Evolutionary conservation across 2,329 filamentous ascomycete genomes (phyloP).

Genomic region (Sphaerulina vaccinii): DNA sequence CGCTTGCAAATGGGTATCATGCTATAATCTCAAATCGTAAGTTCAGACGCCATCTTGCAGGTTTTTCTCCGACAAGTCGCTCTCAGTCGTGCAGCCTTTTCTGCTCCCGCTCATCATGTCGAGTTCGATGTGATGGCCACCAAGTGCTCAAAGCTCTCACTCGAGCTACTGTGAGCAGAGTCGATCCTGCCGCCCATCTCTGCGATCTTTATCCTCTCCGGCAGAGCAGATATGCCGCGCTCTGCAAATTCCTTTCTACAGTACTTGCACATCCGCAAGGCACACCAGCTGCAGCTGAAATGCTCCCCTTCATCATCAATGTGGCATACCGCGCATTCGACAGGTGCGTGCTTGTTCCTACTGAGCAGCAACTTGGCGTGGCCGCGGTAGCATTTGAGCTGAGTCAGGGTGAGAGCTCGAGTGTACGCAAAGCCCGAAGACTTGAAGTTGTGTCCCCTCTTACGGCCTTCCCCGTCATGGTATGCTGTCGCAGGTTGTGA

Average conservation of each 20-base stretch:
- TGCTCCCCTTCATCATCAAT: conserved; percentile 34
- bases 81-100: not conserved
- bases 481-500: conserved; percentile 16
- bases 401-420: conserved; percentile 30
- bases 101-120: not conserved
- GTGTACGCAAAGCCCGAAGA: conserved; percentile 35
- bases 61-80: not conserved
- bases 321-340: conserved; percentile 38
- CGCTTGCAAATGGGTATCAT: conserved; percentile 3
- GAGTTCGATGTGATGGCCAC: conserved; percentile 5
- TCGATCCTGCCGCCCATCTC: conserved; percentile 16
- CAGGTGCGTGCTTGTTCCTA: conserved; percentile 35
- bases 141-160: conserved; percentile 14
- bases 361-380: conserved; percentile 32
- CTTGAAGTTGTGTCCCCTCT: conserved; percentile 35
- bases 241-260: conserved; percentile 30
- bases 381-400: conserved; percentile 34
- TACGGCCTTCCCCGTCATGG: conserved; percentile 27
- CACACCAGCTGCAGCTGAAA: conserved; percentile 37
- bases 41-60: not conserved
- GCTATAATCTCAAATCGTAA: not conserved
- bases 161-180: conserved; percentile 11
- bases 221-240: conserved; percentile 26
- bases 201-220: conserved; percentile 24
- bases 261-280: conserved; percentile 34